A percentile compares a stretch with the other conserved stretches of the same genome.
These are phyloP conservation scores for Lichtheimia ornata DNA, from an alignment of 371 early-diverging fungal genomes.

Conservation along the genomic window DNA sequence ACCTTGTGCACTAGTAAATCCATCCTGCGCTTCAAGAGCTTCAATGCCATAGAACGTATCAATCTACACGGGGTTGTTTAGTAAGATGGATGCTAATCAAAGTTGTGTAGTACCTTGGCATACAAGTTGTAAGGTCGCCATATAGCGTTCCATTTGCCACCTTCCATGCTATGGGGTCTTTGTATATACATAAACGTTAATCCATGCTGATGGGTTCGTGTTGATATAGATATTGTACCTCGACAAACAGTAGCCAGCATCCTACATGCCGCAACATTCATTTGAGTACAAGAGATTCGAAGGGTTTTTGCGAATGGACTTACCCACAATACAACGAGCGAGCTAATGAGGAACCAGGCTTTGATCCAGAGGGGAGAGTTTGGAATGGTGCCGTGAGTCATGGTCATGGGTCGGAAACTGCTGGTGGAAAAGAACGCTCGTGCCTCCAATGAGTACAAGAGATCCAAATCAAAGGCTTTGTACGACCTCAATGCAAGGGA, in stretches of 20 bases:
- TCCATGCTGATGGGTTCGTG: no score
- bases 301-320: not conserved
- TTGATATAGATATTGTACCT: constrained; percentile 18
- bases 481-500: no score
- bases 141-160: constrained; percentile 31
- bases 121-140: constrained; percentile 43
- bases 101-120: constrained; percentile 22
- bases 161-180: constrained; percentile 43
- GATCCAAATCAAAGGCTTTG: no score
- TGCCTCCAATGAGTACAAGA: no score
- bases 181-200: not conserved
- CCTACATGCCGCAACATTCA: constrained; percentile 13
- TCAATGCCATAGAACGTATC: constrained; percentile 38
- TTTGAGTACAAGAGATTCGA: no score
- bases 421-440: no score
- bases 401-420: no score
- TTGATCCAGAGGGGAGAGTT: constrained; percentile 19
- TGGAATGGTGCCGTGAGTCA: no score
- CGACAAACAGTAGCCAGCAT: constrained; percentile 38
- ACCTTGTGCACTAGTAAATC: constrained; percentile 50
- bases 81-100: not conserved
- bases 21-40: constrained; percentile 30
- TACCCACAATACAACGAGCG: constrained; percentile 33
- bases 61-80: constrained; percentile 19
- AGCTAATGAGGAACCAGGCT: constrained; percentile 28